Conservation (phyloP, 2,329 filamentous ascomycete genomes). For the Diaporthe nobilis region DNA sequence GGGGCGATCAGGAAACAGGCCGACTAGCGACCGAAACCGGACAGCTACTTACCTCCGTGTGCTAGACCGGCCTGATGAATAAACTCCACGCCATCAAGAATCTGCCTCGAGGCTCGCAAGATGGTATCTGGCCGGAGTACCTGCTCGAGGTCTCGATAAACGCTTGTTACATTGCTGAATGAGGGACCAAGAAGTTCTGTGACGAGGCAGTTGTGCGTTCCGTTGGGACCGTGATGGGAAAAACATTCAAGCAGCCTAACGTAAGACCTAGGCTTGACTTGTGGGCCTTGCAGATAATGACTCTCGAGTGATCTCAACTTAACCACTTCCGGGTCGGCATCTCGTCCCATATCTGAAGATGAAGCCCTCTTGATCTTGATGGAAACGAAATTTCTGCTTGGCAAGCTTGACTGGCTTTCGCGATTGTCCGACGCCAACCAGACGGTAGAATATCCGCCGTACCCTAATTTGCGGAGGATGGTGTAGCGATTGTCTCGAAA, state of each 20-base stretch:
- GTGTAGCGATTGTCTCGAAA: conserved; percentile 53
- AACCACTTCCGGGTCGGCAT: neutral
- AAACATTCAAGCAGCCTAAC: neutral
- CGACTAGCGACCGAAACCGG: neutral
- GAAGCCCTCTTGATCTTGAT: neutral
- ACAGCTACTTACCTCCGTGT: neutral
- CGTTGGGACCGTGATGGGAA: neutral
- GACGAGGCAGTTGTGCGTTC: neutral
- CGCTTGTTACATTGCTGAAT: neutral
- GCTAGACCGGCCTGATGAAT: neutral
- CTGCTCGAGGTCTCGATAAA: neutral
- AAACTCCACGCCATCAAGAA: neutral
- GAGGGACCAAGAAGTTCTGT: neutral
- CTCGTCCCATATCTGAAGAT: neutral
- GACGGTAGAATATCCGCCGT: conserved; percentile 57
- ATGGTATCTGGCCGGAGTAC: neutral
- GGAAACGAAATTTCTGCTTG: neutral
- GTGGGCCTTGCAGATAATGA: neutral
- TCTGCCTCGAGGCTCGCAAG: neutral
- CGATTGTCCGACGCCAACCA: conserved; percentile 52
- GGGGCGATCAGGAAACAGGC: neutral
- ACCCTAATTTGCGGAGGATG: conserved; percentile 58
- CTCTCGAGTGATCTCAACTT: neutral
- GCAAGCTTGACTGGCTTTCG: neutral
- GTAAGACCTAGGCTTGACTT: neutral